Evolutionary conservation across 371 early-diverging fungal genomes (phyloP), one percentile per base, ranked within the genome.

Genomic region (Mucor sp.): DNA sequence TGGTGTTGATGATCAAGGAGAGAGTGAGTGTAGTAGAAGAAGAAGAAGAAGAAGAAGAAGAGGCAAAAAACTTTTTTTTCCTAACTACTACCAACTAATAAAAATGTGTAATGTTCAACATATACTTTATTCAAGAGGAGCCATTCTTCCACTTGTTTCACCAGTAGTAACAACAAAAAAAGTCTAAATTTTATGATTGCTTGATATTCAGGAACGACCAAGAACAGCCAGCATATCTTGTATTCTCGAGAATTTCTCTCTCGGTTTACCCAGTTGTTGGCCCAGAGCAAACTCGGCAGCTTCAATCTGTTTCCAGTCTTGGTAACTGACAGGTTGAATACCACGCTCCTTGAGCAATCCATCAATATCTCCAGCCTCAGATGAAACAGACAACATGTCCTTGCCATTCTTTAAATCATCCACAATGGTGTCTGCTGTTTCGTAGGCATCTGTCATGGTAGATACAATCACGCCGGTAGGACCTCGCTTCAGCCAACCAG

Each of bases 401-500:
- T 62, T 71, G 9, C 70, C 74, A 14, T 74, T 63, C 50, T 68
- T 67, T 6, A 91, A 59, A 69, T 94, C 95, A 39, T 79, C 71
- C n/a, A 87, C 58, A 41, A 96, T 79, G 0, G 87, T 79, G 28
- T 91, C 91, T 3, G 94, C 96, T 0, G 97, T 99, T 67, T 96
- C 93, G 66, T 90, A 91, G 0, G 96, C 95, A 73, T 97, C 95
- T 32, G 88, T 85, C 95, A 97, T 95, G 15, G 99, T 99, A 0
- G 95, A 85, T 0, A 95, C 97, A 69, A 99, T 94, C 21, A 96
- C 96, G 6, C 99, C 99, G 0, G 87, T 87, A 17, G 98, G 96
- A 0, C 99, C 98, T 17, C 93, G 89, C 74, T 98, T 99, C 25
- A 95, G 70, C 99, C 99, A 99, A 0, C 98, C 98, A 3, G 97